phyloP scores from a whole-genome alignment of 2,329 filamentous ascomycete species.

The Scytalidium lignicola region DNA sequence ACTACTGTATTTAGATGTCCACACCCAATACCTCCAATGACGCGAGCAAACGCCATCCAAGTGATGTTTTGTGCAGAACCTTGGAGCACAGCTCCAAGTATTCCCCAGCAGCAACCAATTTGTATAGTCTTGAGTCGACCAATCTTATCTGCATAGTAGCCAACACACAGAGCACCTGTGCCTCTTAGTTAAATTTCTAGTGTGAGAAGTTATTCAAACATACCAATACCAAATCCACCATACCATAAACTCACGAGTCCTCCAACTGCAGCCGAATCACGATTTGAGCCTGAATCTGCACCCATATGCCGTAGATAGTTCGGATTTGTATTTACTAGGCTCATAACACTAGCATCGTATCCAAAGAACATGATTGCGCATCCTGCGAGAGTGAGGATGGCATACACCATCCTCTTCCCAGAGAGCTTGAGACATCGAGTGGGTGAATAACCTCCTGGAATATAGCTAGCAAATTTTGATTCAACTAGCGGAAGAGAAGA shows the following conservation, averaged over 20 bases:
- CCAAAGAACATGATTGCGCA: constrained; percentile 15
- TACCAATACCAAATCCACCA: constrained; percentile 16
- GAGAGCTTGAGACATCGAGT: constrained; percentile 1
- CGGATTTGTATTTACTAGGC: constrained; percentile 22
- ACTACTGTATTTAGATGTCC: constrained; percentile 67
- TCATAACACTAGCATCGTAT: constrained; percentile 21
- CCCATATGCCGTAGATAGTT: constrained; percentile 21
- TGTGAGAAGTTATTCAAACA: neutral
- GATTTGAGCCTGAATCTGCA: constrained; percentile 9
- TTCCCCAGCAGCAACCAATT: constrained; percentile 36
- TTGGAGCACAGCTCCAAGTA: constrained; percentile 43
- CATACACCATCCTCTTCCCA: constrained; percentile 3
- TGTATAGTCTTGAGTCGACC: constrained; percentile 42
- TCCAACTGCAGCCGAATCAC: constrained; percentile 21
- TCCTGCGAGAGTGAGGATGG: constrained; percentile 2
- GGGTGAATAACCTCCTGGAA: constrained; percentile 4
- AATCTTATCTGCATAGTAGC: constrained; percentile 24
- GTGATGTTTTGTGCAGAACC: constrained; percentile 37
- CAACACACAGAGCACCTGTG: constrained; percentile 21
- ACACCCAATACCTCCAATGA: constrained; percentile 61
- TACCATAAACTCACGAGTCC: constrained; percentile 25
- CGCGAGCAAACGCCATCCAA: constrained; percentile 60
- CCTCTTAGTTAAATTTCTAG: neutral
- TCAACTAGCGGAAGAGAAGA: neutral
- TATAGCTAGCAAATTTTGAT: constrained; percentile 1